Conservation (phyloP, 129 eudicot species). For the Erigeron canadensis region DNA sequence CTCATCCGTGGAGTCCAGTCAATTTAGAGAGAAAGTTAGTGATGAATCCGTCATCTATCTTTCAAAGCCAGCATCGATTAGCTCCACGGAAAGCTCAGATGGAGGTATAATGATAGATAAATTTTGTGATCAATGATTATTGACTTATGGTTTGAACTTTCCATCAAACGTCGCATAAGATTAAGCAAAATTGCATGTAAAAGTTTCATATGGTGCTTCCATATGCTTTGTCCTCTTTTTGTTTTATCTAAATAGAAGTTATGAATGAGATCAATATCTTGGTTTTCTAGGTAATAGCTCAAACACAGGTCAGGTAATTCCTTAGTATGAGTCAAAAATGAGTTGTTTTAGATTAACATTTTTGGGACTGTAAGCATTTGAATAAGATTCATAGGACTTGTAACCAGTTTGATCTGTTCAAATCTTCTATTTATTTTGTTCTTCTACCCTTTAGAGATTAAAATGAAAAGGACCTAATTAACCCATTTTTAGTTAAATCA, state of each 20-base stretch:
- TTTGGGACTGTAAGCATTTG: conserved; percentile 7
- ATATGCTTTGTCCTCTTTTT: neutral
- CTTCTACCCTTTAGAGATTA: conserved; percentile 4
- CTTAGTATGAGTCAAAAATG: too few relatives aligned
- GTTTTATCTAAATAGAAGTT: neutral
- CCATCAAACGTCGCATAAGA: neutral
- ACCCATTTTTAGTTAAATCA: neutral
- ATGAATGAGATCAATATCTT: neutral
- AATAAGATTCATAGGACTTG: neutral
- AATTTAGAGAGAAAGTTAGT: conserved; percentile 39
- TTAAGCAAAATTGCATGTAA: conserved; percentile 8
- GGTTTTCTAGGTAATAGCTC: neutral
- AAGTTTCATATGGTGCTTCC: conserved; percentile 14
- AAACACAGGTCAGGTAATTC: too few relatives aligned
- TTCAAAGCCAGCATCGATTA: conserved; percentile 53
- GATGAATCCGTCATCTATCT: conserved; percentile 50
- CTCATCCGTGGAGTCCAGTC: conserved; percentile 28
- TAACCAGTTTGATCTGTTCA: neutral
- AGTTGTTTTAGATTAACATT: too few relatives aligned
- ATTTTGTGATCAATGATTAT: conserved; percentile 4
- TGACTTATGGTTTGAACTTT: neutral
- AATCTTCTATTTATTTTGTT: neutral
- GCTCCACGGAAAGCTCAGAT: conserved; percentile 65
- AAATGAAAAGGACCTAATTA: neutral
- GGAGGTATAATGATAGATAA: conserved; percentile 43